Percentiles rank a stretch among this genome's conserved stretches.
phyloP scores from a whole-genome alignment of 352 stramenopile genomes.

The Blastocystis sp. region DNA sequence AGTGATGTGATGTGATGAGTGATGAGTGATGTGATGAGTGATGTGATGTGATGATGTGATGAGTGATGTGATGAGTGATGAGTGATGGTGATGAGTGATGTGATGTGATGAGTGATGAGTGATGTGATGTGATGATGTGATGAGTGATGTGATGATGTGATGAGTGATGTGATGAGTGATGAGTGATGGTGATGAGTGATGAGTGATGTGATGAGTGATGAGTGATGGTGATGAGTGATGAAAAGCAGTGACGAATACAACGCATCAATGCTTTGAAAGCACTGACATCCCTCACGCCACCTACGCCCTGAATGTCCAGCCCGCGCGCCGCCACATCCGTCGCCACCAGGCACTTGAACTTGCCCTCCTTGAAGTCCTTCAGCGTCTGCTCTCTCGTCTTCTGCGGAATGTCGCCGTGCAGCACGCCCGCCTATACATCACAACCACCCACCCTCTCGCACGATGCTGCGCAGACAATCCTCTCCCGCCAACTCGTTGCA shows the following conservation, averaged over 20 bases:
- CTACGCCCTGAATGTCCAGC: conserved; percentile 90
- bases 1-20: too few species aligned
- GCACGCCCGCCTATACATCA: conserved; percentile 73
- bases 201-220: too few species aligned
- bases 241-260: not conserved
- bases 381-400: conserved; percentile 94
- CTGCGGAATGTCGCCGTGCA: conserved; percentile 73
- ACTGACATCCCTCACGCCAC: conserved; percentile 87
- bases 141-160: too few species aligned
- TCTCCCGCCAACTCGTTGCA: conserved; percentile 86
- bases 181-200: too few species aligned
- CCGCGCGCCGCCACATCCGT: conserved; percentile 92
- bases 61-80: conserved; percentile 58
- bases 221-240: not conserved
- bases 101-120: too few species aligned
- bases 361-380: conserved; percentile 89
- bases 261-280: conserved; percentile 98
- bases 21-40: conserved; percentile 23
- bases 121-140: too few species aligned
- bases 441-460: not conserved
- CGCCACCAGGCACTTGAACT: conserved; percentile 88
- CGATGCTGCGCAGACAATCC: conserved; percentile 30
- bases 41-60: too few species aligned
- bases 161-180: too few species aligned
- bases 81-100: not conserved